Evolutionary conservation across 2,329 filamentous ascomycete genomes (phyloP), one percentile per base, ranked within the genome.

Genomic region (Pseudocercospora fijiensis): DNA sequence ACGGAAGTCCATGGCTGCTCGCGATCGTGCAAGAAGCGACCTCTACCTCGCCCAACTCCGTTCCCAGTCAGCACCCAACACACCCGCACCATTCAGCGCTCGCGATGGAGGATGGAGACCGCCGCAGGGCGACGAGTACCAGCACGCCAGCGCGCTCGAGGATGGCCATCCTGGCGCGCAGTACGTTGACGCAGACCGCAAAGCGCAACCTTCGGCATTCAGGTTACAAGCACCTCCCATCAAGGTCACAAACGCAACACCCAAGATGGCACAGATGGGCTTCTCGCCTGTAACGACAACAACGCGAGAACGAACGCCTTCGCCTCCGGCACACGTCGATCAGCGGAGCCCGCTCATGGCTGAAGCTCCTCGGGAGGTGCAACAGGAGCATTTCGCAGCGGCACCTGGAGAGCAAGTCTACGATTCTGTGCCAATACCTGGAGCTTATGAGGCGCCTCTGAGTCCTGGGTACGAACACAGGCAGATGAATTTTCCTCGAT

Each of bases 1-100:
- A 67, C 88, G 90, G 79, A 98, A 97, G 85, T 93, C 92, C 67
- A 99, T 99, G 95, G 90, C 96, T 76, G 83, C 90, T 76, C 92
- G 95, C 72, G 95, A 99, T 83, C 90, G 91, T 75, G 95, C 95
- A 69, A 90, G 95, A 67, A 94, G 91, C 66, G 93, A 98, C 77
- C 86, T 99, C 68, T 98, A 98, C 82, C 91, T 98, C 67, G 92
- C 81, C 16, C 81, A 83, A 61, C 78, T 83, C 16, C 80, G 80
- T 61, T 78, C 87, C 20, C 93, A 98, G 80, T 96, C 92, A 26
- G 93, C 92, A 5, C 53, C 53, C 4, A 33, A 33, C 28, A 56
- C 53, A 3, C 94, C 94, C 11, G 79, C 79, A 20, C 71, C 71
- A 28, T 87, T 88, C 76, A 90, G 89, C 79, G 77, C 84, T 27